Conservation (phyloP, 805 yeast genomes). For the Cyberlindnera euphorbiiphila region DNA sequence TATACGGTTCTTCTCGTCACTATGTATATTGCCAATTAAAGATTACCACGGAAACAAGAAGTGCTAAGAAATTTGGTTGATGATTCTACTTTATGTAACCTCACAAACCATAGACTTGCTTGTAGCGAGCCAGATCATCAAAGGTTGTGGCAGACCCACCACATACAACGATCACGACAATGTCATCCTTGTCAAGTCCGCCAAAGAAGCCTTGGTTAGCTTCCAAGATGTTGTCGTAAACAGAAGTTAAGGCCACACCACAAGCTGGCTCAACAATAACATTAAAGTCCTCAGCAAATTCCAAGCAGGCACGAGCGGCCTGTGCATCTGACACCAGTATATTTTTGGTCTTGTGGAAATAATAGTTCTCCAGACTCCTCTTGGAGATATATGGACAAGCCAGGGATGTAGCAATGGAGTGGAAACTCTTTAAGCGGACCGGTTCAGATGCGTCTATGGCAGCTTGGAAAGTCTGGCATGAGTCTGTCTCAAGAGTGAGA, state of each 20-base stretch:
- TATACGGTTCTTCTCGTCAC: no score
- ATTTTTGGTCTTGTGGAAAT: constrained; percentile 38
- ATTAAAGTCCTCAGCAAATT: constrained; percentile 47
- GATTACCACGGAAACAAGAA: no score
- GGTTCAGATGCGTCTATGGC: constrained; percentile 45
- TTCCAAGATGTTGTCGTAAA: constrained; percentile 34
- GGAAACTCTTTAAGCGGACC: constrained; percentile 39
- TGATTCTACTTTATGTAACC: no score
- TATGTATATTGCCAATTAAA: no score
- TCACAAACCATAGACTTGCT: constrained; percentile 14
- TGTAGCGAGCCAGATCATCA: constrained; percentile 26
- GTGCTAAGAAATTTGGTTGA: no score
- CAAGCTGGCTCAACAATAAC: constrained; percentile 67
- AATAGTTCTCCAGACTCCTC: constrained; percentile 43
- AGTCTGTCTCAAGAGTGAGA: constrained; percentile 55
- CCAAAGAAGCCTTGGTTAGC: constrained; percentile 28
- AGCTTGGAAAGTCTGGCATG: constrained; percentile 54
- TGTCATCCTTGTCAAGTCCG: constrained; percentile 35
- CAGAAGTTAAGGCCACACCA: constrained; percentile 61
- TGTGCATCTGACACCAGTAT: constrained; percentile 49
- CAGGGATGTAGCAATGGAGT: constrained; percentile 60
- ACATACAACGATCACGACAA: constrained; percentile 54
- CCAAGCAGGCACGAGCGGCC: constrained; percentile 50
- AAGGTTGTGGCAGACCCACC: constrained; percentile 45
- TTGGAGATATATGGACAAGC: constrained; percentile 58